A percentile compares a stretch with the other conserved stretches of the same genome.
Conservation (phyloP, 2,329 filamentous ascomycete species). For the Cryphonectria radicalis region DNA sequence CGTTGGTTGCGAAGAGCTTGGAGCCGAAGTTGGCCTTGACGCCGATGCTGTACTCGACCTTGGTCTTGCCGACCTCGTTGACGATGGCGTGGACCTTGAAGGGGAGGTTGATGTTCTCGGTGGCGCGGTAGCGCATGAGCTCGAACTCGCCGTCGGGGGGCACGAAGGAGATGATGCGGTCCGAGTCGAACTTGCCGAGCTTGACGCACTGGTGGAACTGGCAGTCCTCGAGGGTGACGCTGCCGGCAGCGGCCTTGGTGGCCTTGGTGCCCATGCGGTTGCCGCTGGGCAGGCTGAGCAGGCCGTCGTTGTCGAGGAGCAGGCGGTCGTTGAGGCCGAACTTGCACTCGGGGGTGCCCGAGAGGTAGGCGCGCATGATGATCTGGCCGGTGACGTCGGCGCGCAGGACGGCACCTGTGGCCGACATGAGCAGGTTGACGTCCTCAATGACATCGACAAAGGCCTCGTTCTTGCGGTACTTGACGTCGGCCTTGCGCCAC, state of each 20-base stretch:
- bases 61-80: conserved; percentile 94
- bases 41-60: conserved; percentile 97
- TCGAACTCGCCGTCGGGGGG: conserved; percentile 98
- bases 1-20: conserved; percentile 97
- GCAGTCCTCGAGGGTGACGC: conserved; percentile 94
- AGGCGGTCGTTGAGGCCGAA: conserved; percentile 96
- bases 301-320: conserved; percentile 78
- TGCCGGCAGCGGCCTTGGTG: conserved; percentile 92
- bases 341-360: conserved; percentile 97
- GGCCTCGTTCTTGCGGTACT: conserved; percentile 98
- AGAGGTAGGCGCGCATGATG: conserved; percentile 96
- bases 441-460: conserved; percentile 99
- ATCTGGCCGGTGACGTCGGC: conserved; percentile 98
- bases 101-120: conserved; percentile 96
- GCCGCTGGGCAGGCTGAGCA: conserved; percentile 70
- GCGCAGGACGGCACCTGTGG: conserved; percentile 89
- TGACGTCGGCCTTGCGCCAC: conserved; percentile 96
- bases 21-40: conserved; percentile 96
- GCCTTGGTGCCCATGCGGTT: conserved; percentile 83
- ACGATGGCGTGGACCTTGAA: conserved; percentile 99
- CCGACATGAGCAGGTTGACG: conserved; percentile 98
- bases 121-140: conserved; percentile 97
- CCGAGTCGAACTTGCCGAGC: conserved; percentile 93
- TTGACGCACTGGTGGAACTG: conserved; percentile 99
- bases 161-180: conserved; percentile 95